These are phyloP conservation scores for Pseudocercospora fuligena DNA, from an alignment of 2,329 filamentous ascomycete species.

Conservation along the genomic window DNA sequence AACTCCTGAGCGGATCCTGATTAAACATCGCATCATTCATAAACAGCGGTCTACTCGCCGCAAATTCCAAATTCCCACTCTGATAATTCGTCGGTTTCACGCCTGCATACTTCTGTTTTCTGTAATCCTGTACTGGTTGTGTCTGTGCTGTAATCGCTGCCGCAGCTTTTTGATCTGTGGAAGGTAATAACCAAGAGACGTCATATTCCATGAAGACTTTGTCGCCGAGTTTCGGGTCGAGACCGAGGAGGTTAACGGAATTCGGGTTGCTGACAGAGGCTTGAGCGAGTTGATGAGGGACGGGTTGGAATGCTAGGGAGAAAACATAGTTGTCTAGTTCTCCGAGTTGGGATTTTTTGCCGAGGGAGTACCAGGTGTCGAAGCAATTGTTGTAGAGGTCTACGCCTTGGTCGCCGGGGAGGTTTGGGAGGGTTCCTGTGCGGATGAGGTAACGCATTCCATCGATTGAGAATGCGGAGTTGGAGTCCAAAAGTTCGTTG, in stretches of 20 bases:
- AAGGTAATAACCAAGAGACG: conserved; percentile 26
- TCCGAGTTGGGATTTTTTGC: conserved; percentile 15
- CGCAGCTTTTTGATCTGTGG: conserved; percentile 25
- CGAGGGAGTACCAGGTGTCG: conserved; percentile 24
- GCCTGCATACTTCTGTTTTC: conserved; percentile 25
- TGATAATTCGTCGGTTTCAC: conserved; percentile 30
- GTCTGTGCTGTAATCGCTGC: conserved; percentile 26
- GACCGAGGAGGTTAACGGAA: conserved; percentile 29
- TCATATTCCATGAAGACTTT: conserved; percentile 34
- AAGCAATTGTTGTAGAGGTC: conserved; percentile 28
- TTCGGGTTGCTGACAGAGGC: conserved; percentile 26
- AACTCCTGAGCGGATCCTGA: conserved; percentile 30
- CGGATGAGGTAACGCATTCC: conserved; percentile 47
- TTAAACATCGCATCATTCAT: conserved; percentile 37
- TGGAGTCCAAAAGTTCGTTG: conserved; percentile 27
- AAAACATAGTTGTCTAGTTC: conserved; percentile 27
- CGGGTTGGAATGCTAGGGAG: conserved; percentile 29
- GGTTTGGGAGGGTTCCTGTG: conserved; percentile 45
- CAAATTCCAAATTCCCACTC: conserved; percentile 24
- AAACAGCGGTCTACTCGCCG: conserved; percentile 30
- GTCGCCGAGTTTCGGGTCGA: conserved; percentile 26
- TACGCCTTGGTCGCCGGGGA: conserved; percentile 30
- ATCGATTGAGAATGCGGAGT: conserved; percentile 24
- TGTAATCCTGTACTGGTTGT: conserved; percentile 28
- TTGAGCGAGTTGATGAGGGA: conserved; percentile 26